Base-by-base conservation (phyloP, 768 basidiomycete genomes). In the Agaricus subrufescens region DNA sequence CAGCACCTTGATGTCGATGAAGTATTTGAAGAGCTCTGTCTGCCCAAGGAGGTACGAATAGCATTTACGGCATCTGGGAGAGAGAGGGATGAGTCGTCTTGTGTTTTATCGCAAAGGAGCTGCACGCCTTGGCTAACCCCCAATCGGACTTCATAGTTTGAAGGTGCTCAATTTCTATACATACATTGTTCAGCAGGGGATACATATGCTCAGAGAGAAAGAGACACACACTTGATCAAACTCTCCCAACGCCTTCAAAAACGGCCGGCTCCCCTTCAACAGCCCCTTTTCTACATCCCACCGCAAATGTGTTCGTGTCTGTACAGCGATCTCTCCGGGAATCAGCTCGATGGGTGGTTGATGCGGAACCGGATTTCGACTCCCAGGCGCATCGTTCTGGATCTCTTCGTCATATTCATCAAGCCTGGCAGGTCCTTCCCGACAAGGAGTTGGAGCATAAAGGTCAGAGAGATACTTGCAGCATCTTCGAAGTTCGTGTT, bases 21-120 rank as follows among this genome's bases (percentile, higher is more conserved):
- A 98, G 70, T 98, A 96, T 63, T 94, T 93, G 78, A 99, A 99
- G 19, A 98, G 78, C 61, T 98, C 97, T 0, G 96, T 98, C 69
- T 99, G 95, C 6, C 97, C 97, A 1, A 99, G 81, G n/a, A 98
- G 83, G 70, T 98, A 98, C 2, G 91, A 91, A 67, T 98, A 98
- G 15, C 94, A 87, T 69, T 98, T 98, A 98, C 91, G 9, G 94
- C 92, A 66, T 98, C 95, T 19, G 91, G 61, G 23, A 52, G 46
- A 38, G 14, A 45, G 64, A 63, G 60, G 47, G 52, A 55, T 45
- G 34, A 34, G 34, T 58, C 31, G 31, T 9, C 7, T 52, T 11
- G 30, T 27, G 40, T 23, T 40, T 15, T 6, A 31, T 29, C 56
- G 52, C 44, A 9, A 34, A 34, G 9, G 15, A 15, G 34, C 38